Conservation (phyloP, 2,329 filamentous ascomycete genomes). For the Pseudogymnoascus sp. region DNA sequence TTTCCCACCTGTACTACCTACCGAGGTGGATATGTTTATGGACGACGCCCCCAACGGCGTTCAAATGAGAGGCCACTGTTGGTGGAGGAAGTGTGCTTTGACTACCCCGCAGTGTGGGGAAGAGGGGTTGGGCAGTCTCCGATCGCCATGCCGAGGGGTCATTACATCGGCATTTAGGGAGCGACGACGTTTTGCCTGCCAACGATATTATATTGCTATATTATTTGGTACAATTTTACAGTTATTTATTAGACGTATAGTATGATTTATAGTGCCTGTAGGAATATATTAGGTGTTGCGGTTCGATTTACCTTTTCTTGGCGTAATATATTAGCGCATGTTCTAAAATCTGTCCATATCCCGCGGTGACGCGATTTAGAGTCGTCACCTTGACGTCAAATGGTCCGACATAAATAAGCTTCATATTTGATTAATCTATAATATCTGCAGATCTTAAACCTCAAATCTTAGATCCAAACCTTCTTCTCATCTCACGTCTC, state of each 20-base stretch:
- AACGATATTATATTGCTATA: not conserved
- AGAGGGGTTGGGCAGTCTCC: constrained; percentile 14
- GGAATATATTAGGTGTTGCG: not conserved
- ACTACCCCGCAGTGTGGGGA: constrained; percentile 7
- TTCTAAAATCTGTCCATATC: not conserved
- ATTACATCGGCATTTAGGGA: not conserved
- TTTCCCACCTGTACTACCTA: not conserved
- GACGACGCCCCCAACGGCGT: not conserved
- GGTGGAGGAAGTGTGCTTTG: not conserved
- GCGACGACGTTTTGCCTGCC: not conserved
- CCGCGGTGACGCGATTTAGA: not conserved
- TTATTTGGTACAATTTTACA: not conserved
- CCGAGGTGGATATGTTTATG: not conserved
- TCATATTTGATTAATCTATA: not conserved
- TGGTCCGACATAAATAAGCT: not conserved
- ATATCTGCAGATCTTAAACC: not conserved
- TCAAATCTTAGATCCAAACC: not conserved
- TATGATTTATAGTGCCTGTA: not conserved
- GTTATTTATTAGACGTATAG: not conserved
- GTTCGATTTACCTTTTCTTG: constrained; percentile 9
- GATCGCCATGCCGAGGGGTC: constrained; percentile 13
- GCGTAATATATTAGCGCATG: not conserved
- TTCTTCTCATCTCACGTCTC: not conserved
- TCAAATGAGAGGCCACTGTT: constrained; percentile 1
- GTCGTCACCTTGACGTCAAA: not conserved